Evolutionary conservation across 768 basidiomycete genomes (phyloP), one percentile per base, ranked within the genome.

Genomic region (Asterophora lycoperdoides): DNA sequence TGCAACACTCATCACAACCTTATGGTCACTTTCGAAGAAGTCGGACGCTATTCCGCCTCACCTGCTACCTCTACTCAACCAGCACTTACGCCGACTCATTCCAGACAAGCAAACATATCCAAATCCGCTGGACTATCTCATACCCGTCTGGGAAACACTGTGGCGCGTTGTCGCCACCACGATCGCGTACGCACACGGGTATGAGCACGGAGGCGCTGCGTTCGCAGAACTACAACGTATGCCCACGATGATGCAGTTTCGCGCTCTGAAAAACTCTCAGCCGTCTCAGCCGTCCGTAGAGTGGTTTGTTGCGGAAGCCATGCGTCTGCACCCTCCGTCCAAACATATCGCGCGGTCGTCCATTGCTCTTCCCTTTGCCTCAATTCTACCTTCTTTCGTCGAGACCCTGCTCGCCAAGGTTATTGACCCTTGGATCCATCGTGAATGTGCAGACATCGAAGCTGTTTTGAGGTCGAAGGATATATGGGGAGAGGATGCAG

Each of bases 121-220:
- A 1, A 69, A 74, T 33, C 74, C 77, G 0, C 60, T 83, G 13
- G 70, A 82, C 38, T 71, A 71, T 48, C 68, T 84, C 46, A 71
- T 84, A 37, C 82, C 82, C 0, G 64, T 76, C 1, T 84, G 79
- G 69, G 83, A 84, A 57, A 78, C 77, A 0, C 62, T 83, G 38
- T 84, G 83, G 83, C 73, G 80, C 10, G 72, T 83, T 17, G 66
- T 80, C 44, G 81, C 81, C 1, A 64, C 66, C 5, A 56, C 66
- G 0, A 58, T 76, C 0, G 72, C 75, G 1, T 63, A 73, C 42
- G 62, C 69, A 11, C 61, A 66, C n/a, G 49, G 66, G 4, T 55
- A 68, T 11, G 51, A 55, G 8, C 48, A 50, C 0, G 51, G 56
- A 8, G 41, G 52, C 29, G 40, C 61, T 8, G 59, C 64, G 0